Evolutionary conservation across 768 basidiomycete species (phyloP).

Genomic region (Pholiota conissans): DNA sequence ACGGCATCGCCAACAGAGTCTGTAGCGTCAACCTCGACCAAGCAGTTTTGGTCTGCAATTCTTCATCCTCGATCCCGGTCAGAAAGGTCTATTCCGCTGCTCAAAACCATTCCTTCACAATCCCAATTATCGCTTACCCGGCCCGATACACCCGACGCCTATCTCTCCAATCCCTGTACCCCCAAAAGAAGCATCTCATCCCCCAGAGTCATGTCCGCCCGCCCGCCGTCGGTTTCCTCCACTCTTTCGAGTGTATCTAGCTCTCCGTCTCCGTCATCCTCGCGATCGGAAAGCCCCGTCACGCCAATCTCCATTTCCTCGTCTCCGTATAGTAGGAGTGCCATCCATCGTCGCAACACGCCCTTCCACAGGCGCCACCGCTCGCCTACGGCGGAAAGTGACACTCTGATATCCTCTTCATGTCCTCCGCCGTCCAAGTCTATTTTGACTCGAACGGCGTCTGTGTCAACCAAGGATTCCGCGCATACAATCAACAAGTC

Average conservation of each 20-base stretch:
- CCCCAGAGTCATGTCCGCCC: slow-evolving; percentile 19
- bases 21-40: slow-evolving; percentile 13
- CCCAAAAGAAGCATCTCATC: slow-evolving; percentile 17
- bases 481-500: slow-evolving; percentile 43
- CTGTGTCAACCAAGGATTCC: slow-evolving; percentile 43
- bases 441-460: slow-evolving; percentile 57
- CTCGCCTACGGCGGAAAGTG: slow-evolving; percentile 4
- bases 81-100: slow-evolving; percentile 30
- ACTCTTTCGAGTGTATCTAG: slow-evolving; percentile 27
- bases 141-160: slow-evolving; percentile 18
- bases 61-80: slow-evolving; percentile 36
- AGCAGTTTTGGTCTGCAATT: slow-evolving; percentile 38
- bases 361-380: slow-evolving; percentile 23
- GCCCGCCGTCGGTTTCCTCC: slow-evolving; percentile 29
- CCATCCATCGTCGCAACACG: slow-evolving; percentile 13
- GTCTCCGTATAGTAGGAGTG: slow-evolving; percentile 12
- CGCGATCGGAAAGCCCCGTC: slow-evolving; percentile 29
- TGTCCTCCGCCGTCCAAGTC: slow-evolving; percentile 51
- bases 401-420: slow-evolving; percentile 25
- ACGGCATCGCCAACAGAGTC: slow-evolving; percentile 5
- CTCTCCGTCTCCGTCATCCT: slow-evolving; percentile 25
- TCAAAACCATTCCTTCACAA: slow-evolving; percentile 34
- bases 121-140: slow-evolving; percentile 28
- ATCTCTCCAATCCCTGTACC: slow-evolving; percentile 18
- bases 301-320: slow-evolving; percentile 24